phyloP scores from a whole-genome alignment of 2,329 filamentous ascomycete species.

The Salinomyces thailandicus region DNA sequence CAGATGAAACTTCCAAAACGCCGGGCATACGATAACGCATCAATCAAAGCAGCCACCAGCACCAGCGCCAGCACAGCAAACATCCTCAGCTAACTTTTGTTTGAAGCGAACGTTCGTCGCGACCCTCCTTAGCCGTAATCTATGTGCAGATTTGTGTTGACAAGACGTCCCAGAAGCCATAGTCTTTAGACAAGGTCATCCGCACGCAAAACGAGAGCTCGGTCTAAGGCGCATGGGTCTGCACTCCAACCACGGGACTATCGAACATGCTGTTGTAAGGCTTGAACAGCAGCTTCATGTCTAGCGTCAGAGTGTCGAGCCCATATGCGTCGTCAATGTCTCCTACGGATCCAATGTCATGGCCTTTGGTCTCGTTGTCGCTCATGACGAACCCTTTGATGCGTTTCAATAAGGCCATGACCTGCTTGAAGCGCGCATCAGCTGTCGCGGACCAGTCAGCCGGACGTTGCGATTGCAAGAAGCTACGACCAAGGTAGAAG shows the following conservation, averaged over 20 bases:
- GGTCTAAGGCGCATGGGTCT: slow-evolving; percentile 10
- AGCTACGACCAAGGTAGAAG: slow-evolving; percentile 59
- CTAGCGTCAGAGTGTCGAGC: slow-evolving; percentile 51
- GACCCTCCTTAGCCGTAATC: not conserved
- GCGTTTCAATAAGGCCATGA: slow-evolving; percentile 51
- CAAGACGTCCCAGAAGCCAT: not conserved
- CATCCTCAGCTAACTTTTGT: not conserved
- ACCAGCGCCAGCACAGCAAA: not conserved
- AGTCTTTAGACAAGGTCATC: too few relatives aligned
- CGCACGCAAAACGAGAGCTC: not conserved
- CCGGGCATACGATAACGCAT: not conserved
- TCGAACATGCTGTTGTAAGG: slow-evolving; percentile 36
- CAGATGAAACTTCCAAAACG: not conserved
- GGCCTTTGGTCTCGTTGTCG: slow-evolving; percentile 54
- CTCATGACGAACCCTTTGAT: slow-evolving; percentile 51
- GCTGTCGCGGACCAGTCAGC: slow-evolving; percentile 44
- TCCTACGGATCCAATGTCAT: slow-evolving; percentile 57
- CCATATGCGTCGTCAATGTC: slow-evolving; percentile 60
- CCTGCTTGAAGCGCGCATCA: slow-evolving; percentile 49
- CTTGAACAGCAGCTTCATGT: slow-evolving; percentile 62
- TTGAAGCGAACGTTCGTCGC: too few relatives aligned
- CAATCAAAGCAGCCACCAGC: not conserved
- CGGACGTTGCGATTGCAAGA: slow-evolving; percentile 44
- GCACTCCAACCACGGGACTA: slow-evolving; percentile 24
- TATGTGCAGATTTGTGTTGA: not conserved